Evolutionary conservation across 805 yeast genomes (phyloP).

Genomic region (Nakazawaea wickerhamii): DNA sequence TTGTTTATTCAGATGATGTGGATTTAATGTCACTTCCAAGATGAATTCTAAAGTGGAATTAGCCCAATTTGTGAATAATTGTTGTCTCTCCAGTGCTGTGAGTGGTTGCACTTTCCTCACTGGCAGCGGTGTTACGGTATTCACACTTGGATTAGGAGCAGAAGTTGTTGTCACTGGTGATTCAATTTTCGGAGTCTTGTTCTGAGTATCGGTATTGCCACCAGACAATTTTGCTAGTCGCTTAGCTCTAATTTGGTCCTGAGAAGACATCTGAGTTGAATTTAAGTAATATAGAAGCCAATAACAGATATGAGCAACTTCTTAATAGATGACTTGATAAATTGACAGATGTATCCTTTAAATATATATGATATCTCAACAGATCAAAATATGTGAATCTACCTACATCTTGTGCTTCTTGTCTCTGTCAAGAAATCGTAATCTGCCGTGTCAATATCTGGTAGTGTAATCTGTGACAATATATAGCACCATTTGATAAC

Average conservation of each 20-base stretch:
- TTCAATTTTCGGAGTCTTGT: not conserved
- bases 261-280: constrained; percentile 4
- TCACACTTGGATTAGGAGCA: too few relatives aligned
- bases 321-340: not conserved
- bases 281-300: not conserved
- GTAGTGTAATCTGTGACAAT: too few relatives aligned
- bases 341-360: too few relatives aligned
- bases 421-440: too few relatives aligned
- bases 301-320: not conserved
- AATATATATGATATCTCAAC: too few relatives aligned
- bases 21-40: constrained; percentile 30
- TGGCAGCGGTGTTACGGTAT: not conserved
- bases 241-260: constrained; percentile 31
- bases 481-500: too few relatives aligned
- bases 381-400: too few relatives aligned
- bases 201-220: not conserved
- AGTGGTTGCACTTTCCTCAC: not conserved
- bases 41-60: constrained; percentile 29
- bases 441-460: too few relatives aligned
- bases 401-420: too few relatives aligned
- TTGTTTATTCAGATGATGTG: constrained; percentile 10
- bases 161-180: constrained; percentile 4
- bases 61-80: constrained; percentile 38
- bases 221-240: constrained; percentile 42
- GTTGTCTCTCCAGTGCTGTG: constrained; percentile 17